These are phyloP conservation scores for Nicotiana tabacum DNA, from an alignment of 257 asterid species.

Conservation along the genomic window DNA sequence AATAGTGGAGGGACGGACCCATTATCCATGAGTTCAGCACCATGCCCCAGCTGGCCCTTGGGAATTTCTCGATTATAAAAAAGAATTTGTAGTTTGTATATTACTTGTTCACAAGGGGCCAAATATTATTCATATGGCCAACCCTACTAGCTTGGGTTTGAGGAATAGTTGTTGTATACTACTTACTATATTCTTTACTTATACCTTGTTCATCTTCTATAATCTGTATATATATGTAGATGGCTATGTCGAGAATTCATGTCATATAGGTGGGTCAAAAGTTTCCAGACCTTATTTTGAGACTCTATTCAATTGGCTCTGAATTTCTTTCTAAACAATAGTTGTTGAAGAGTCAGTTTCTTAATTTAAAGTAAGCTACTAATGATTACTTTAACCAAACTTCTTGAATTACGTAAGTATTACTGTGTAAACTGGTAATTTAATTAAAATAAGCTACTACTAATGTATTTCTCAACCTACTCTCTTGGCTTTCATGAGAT, in stretches of 20 bases:
- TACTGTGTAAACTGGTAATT: background rate
- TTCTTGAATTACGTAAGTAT: background rate
- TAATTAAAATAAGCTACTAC: no score
- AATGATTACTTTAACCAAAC: background rate
- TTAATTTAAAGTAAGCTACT: background rate
- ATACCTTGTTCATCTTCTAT: background rate
- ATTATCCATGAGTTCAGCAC: no score
- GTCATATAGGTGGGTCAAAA: background rate
- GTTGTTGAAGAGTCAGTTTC: background rate
- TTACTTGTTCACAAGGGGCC: background rate
- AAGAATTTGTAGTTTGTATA: background rate
- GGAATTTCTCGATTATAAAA: no score
- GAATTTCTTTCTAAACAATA: background rate
- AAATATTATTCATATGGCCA: no score
- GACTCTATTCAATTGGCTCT: background rate
- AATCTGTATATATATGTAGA: background rate
- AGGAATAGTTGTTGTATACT: background rate
- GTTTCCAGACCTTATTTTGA: background rate
- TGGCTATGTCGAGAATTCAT: background rate
- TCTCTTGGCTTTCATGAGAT: background rate
- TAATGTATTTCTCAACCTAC: background rate
- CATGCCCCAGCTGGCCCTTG: no score
- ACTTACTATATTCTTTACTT: background rate
- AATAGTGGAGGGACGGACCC: no score
- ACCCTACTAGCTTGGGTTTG: background rate